These are phyloP conservation scores for Verticillium albo-atrum DNA, from an alignment of 2,329 filamentous ascomycete species.

Conservation along the genomic window DNA sequence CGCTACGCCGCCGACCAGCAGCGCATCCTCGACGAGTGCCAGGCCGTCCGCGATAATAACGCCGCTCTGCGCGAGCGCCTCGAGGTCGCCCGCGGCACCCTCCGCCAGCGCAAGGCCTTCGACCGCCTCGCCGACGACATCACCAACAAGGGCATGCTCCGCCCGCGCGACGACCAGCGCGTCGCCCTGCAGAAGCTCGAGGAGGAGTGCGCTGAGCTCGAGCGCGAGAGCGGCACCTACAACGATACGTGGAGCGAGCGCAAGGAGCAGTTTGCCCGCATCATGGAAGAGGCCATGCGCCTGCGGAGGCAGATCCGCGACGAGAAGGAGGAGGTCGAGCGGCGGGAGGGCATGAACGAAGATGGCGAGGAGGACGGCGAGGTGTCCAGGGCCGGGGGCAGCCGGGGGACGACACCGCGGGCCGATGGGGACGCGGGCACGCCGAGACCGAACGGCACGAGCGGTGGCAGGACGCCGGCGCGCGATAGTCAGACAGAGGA, in stretches of 20 bases:
- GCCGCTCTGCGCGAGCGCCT: slow-evolving; percentile 67
- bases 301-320: slow-evolving; percentile 83
- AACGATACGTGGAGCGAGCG: slow-evolving; percentile 80
- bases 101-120: slow-evolving; percentile 77
- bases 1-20: slow-evolving; percentile 79
- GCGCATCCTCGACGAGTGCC: slow-evolving; percentile 73
- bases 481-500: slow-evolving; percentile 18
- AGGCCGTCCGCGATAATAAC: slow-evolving; percentile 73
- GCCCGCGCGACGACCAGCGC: slow-evolving; percentile 78
- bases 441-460: slow-evolving; percentile 18
- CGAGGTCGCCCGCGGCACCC: slow-evolving; percentile 68
- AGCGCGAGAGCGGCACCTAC: slow-evolving; percentile 79
- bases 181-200: slow-evolving; percentile 75
- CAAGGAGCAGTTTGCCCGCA: slow-evolving; percentile 78
- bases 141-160: slow-evolving; percentile 68
- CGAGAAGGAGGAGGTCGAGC: slow-evolving; percentile 91
- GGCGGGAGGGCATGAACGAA: slow-evolving; percentile 75
- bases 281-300: slow-evolving; percentile 87
- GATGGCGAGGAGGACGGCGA: slow-evolving; percentile 58
- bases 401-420: slow-evolving; percentile 30
- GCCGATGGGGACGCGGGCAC: slow-evolving; percentile 35
- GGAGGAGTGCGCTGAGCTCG: slow-evolving; percentile 81
- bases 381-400: slow-evolving; percentile 30
- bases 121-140: slow-evolving; percentile 87
- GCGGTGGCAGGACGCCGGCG: slow-evolving; percentile 26